A percentile compares a stretch with the other conserved stretches of the same genome.
phyloP scores from a whole-genome alignment of 2,329 filamentous ascomycete genomes.

The Neofusicoccum cordaticola region DNA sequence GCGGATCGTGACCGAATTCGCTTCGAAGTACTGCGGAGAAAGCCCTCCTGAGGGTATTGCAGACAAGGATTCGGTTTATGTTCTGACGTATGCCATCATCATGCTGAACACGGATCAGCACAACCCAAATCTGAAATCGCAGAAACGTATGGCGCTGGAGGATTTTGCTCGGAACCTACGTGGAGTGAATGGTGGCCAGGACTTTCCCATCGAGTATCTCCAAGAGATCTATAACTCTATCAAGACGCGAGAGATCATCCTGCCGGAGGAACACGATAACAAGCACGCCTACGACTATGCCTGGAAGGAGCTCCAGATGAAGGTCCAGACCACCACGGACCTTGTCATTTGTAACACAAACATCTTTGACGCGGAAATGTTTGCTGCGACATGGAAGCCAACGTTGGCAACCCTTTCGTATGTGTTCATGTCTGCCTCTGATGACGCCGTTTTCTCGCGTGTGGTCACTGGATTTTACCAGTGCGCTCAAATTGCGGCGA shows the following conservation, averaged over 20 bases:
- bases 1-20: slow-evolving; percentile 82
- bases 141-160: slow-evolving; percentile 77
- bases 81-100: slow-evolving; percentile 93
- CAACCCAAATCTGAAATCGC: slow-evolving; percentile 78
- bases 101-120: slow-evolving; percentile 97
- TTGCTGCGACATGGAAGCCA: slow-evolving; percentile 90
- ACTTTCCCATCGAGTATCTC: slow-evolving; percentile 82
- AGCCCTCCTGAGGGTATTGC: slow-evolving; percentile 71
- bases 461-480: slow-evolving; percentile 95
- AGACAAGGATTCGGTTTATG: slow-evolving; percentile 82
- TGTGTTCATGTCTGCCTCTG: slow-evolving; percentile 97
- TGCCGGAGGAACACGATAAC: slow-evolving; percentile 96
- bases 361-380: slow-evolving; percentile 96
- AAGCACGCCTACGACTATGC: slow-evolving; percentile 95
- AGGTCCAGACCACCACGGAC: slow-evolving; percentile 72
- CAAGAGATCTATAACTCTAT: slow-evolving; percentile 88
- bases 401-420: slow-evolving; percentile 94
- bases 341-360: slow-evolving; percentile 84
- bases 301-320: slow-evolving; percentile 90
- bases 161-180: slow-evolving; percentile 88
- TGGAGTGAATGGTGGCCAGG: slow-evolving; percentile 79
- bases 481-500: slow-evolving; percentile 86
- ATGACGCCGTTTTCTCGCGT: slow-evolving; percentile 90
- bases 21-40: slow-evolving; percentile 75
- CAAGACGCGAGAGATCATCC: slow-evolving; percentile 87